Evolutionary conservation across 2,329 filamentous ascomycete genomes (phyloP), one percentile per base, ranked within the genome.

Genomic region (Dactylellina drechsleri): DNA sequence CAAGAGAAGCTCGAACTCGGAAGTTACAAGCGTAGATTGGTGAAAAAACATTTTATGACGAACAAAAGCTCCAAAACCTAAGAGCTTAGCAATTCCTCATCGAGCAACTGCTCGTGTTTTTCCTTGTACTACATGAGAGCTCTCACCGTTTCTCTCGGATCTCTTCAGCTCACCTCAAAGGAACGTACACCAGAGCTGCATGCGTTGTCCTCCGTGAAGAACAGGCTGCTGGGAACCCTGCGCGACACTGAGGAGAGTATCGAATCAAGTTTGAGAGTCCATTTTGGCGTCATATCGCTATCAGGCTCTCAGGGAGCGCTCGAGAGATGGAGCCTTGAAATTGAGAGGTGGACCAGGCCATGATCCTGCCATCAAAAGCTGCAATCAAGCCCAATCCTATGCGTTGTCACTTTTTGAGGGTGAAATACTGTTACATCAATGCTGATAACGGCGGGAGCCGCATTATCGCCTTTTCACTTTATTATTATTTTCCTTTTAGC

Each of bases 51-150:
- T 59, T 15, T 31, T 18, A n/a, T 16, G 15, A 5, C 50, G 31
- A 18, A 61, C 15, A 12, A 23, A 47, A 26, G 41, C 41, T 50
- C 12, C 1, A 47, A 31, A 49, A 54, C 10, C 6, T 36, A 36
- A 58, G 50, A 59, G 43, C 49, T 64, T 67, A 52, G 18, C 26
- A 50, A 31, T 61, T 72, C 70, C 70, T 45, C 62, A 62, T 74
- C 52, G 2, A 74, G 70, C 49, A 74, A 64, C 28, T 64, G 62
- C 40, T 67, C 70, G 70, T 74, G 70, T 74, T 64, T 52, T 16
- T 5, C 20, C 43, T 61, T 67, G 70, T 74, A 20, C 70, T 57
- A 67, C 70, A 23, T 40, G 3, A 74, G 70, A 74, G 70, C 70
- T 74, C 70, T 67, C 54, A 56, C 56, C 23, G 49, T 36, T 36